Base-by-base conservation (phyloP, 2,329 filamentous ascomycete genomes). In the Podosphaera aphanis region DNA sequence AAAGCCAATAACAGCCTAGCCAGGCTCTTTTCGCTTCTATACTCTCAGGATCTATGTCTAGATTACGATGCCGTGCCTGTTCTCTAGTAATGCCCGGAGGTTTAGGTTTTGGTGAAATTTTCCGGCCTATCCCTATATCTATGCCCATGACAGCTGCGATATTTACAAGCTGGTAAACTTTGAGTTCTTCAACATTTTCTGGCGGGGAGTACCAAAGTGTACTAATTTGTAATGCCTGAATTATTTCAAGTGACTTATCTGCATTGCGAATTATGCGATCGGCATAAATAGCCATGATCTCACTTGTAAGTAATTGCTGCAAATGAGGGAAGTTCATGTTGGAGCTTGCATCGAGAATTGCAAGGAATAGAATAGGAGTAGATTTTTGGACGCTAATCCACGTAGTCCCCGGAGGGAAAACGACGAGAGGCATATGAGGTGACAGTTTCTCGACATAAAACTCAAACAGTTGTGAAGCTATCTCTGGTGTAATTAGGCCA, bases 281-380 rank as follows among this genome's bases (percentile, higher is more conserved):
- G 6, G 67, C 64, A 54, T 67, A 69, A 19, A 64, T 59, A 39
- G 60, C 62, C 48, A 70, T 60, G 33, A 70, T 57, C 51, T 71
- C 67, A 35, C 63, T 63, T 45, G 67, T 67, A 33, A 71, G 58
- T 21, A 56, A 53, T 6, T 58, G 59, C 35, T 66, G 65, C 3
- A 70, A 52, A 4, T 55, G 50, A 54, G 58, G 58, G 19, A 68
- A 66, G 18, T 66, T 64, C 8, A 71, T 72, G 3, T 75, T 69
- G 4, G 77, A 70, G 7, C 73, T 74, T 0, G 77, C 71, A 50
- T 53, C 55, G 61, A 85, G 71, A 53, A 84, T 65, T 25, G 79
- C 68, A n/a, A 82, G 65, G 55, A 84, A 84, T 7, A 85, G 64
- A 2, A 72, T 66, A 1, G 80, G 80, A 55, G 72, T 77, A 1